Evolutionary conservation across 2,329 filamentous ascomycete species (phyloP).

Genomic region (Microcera coccophila): DNA sequence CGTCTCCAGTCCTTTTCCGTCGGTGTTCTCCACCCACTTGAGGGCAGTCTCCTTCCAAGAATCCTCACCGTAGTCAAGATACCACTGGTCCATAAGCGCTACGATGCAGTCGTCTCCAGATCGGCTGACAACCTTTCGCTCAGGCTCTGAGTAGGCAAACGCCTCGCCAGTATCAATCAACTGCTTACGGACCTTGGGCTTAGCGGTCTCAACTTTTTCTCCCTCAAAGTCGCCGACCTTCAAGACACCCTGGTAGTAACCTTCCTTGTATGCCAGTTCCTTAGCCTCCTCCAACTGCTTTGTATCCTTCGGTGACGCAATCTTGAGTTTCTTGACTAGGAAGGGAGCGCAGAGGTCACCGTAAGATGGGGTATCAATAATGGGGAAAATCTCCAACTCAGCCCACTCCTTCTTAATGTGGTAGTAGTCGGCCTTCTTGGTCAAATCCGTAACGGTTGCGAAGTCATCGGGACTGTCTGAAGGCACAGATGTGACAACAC

Average conservation of each 20-base stretch:
- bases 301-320: conserved; percentile 90
- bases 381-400: conserved; percentile 80
- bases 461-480: conserved; percentile 94
- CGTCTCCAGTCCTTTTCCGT: conserved; percentile 68
- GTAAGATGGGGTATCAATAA: conserved; percentile 85
- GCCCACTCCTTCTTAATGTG: conserved; percentile 97
- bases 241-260: conserved; percentile 93
- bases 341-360: conserved; percentile 79
- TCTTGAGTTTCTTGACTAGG: conserved; percentile 90
- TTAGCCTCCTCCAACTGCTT: conserved; percentile 89
- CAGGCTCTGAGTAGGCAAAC: conserved; percentile 91
- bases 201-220: conserved; percentile 78
- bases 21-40: conserved; percentile 64
- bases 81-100: conserved; percentile 94
- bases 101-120: conserved; percentile 92
- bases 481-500: conserved; percentile 91
- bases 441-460: conserved; percentile 79
- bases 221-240: conserved; percentile 84
- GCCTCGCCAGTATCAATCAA: conserved; percentile 74
- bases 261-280: conserved; percentile 94
- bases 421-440: conserved; percentile 95
- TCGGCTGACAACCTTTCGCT: conserved; percentile 81
- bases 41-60: conserved; percentile 77
- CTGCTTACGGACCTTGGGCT: conserved; percentile 76
- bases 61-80: conserved; percentile 91